phyloP scores from a whole-genome alignment of 768 basidiomycete genomes.

The Pleurotus pulmonarius region DNA sequence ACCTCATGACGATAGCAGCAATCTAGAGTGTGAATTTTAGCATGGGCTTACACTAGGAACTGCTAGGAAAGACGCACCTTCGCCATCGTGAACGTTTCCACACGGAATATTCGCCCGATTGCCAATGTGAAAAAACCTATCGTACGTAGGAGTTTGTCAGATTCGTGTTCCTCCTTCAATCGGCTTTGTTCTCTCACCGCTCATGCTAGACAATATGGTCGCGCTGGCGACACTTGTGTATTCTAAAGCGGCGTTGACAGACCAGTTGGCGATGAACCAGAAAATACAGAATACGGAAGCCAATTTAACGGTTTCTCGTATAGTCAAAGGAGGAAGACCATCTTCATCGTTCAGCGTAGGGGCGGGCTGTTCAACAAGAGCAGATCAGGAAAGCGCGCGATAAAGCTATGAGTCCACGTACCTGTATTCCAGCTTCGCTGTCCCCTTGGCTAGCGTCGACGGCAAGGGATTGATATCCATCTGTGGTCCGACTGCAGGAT shows the following conservation, averaged over 20 bases:
- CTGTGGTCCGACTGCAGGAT: not conserved
- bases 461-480: constrained; percentile 15
- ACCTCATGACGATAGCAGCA: constrained; percentile 79
- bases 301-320: constrained; percentile 69
- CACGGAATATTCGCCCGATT: constrained; percentile 75
- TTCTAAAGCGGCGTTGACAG: constrained; percentile 76
- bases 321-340: constrained; percentile 42
- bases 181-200: constrained; percentile 53
- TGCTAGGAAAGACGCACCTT: constrained; percentile 34
- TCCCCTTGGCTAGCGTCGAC: constrained; percentile 9
- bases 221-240: constrained; percentile 94
- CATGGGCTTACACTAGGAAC: not conserved
- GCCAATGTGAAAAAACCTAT: constrained; percentile 91
- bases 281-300: constrained; percentile 80
- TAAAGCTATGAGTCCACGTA: too few species aligned
- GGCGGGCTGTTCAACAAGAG: not conserved
- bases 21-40: constrained; percentile 22
- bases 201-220: constrained; percentile 85
- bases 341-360: not conserved
- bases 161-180: not conserved
- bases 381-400: not conserved
- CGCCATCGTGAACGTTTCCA: constrained; percentile 69
- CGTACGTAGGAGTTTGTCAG: not conserved
- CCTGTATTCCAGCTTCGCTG: too few species aligned
- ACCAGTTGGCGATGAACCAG: constrained; percentile 96